phyloP scores from a whole-genome alignment of 768 basidiomycete genomes.

The Nidula microcarpa region DNA sequence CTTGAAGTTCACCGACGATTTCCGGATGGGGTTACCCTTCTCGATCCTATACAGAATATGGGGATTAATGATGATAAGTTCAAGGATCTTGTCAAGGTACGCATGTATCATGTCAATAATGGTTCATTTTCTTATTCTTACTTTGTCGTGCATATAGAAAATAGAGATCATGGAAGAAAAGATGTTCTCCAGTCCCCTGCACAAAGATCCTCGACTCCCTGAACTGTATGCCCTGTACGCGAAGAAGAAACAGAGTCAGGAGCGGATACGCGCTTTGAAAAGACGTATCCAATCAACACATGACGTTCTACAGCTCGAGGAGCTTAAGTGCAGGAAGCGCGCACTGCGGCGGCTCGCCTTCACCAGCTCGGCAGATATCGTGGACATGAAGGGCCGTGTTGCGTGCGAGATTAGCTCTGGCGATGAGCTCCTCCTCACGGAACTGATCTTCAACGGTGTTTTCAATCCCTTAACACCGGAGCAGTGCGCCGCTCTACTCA shows the following conservation, averaged over 20 bases:
- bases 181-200: constrained; percentile 75
- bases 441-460: constrained; percentile 94
- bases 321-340: constrained; percentile 92
- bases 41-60: constrained; percentile 95
- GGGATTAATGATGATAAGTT: constrained; percentile 95
- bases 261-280: constrained; percentile 73
- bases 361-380: constrained; percentile 85
- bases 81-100: constrained; percentile 76
- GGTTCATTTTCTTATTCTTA: not conserved
- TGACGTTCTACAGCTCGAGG: constrained; percentile 92
- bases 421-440: constrained; percentile 93
- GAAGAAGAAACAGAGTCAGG: constrained; percentile 67
- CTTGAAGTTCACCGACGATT: constrained; percentile 89
- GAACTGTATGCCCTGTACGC: constrained; percentile 79
- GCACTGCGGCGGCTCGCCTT: constrained; percentile 91
- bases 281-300: constrained; percentile 87
- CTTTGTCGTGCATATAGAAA: constrained; percentile 60
- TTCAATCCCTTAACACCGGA: constrained; percentile 91
- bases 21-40: constrained; percentile 78
- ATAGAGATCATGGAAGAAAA: constrained; percentile 87
- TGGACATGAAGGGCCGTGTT: constrained; percentile 96
- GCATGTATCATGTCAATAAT: not conserved
- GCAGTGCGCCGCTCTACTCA: constrained; percentile 89
- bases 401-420: constrained; percentile 99
- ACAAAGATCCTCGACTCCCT: constrained; percentile 74